A percentile compares a stretch with the other conserved stretches of the same genome.
These are phyloP conservation scores for Nectriaceae sp. DNA, from an alignment of 2,329 filamentous ascomycete genomes.

Conservation along the genomic window DNA sequence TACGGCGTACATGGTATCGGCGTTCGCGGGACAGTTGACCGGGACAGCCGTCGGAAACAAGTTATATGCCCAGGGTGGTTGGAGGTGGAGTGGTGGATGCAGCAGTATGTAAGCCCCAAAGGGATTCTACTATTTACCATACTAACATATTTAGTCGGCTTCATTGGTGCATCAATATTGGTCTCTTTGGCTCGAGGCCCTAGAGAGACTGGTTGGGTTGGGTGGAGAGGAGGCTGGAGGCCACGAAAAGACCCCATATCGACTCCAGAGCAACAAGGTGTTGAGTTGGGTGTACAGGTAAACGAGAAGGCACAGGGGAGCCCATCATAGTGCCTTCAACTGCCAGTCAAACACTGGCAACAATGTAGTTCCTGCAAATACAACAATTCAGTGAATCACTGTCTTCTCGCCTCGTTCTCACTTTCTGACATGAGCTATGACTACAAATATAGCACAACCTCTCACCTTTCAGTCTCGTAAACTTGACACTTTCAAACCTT, in stretches of 20 bases:
- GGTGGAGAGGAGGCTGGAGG: slow-evolving; percentile 34
- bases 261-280: not conserved
- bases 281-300: not conserved
- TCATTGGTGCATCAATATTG: slow-evolving; percentile 25
- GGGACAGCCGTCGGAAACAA: slow-evolving; percentile 63
- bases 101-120: slow-evolving; percentile 23
- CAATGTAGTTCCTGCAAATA: no score
- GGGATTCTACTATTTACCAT: not conserved
- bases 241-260: slow-evolving; percentile 12
- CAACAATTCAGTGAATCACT: not conserved
- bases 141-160: slow-evolving; percentile 20
- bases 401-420: not conserved
- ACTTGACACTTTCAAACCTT: not conserved
- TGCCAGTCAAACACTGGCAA: no score
- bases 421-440: not conserved
- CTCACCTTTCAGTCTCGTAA: not conserved
- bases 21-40: slow-evolving; percentile 74
- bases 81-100: slow-evolving; percentile 48
- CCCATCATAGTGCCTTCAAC: no score
- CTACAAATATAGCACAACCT: no score
- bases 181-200: slow-evolving; percentile 33
- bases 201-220: slow-evolving; percentile 33
- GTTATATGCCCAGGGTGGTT: slow-evolving; percentile 53
- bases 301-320: not conserved
- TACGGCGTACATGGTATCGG: slow-evolving; percentile 78